A percentile compares a stretch with the other conserved stretches of the same genome.
Evolutionary conservation across 2,329 filamentous ascomycete species (phyloP).

Genomic region (Neocatenulostroma microsporum): DNA sequence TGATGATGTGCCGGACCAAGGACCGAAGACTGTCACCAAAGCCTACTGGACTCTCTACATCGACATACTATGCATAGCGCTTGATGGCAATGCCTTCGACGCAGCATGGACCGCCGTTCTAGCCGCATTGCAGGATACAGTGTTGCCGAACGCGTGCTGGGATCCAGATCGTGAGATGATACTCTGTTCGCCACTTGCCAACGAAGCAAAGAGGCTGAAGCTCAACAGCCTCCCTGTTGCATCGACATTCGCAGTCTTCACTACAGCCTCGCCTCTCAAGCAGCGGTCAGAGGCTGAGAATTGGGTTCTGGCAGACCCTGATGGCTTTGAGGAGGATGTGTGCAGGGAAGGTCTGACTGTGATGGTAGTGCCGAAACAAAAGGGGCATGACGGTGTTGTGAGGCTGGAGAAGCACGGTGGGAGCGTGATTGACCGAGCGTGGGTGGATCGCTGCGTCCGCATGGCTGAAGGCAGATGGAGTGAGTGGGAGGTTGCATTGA

Average conservation of each 20-base stretch:
- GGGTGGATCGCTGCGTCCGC: slow-evolving; percentile 53
- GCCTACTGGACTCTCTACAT: slow-evolving; percentile 95
- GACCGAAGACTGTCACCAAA: slow-evolving; percentile 50
- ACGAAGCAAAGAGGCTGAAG: slow-evolving; percentile 48
- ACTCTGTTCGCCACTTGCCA: slow-evolving; percentile 59
- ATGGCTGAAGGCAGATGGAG: slow-evolving; percentile 58
- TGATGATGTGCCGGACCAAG: slow-evolving; percentile 36
- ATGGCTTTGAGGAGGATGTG: slow-evolving; percentile 78
- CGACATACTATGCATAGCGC: slow-evolving; percentile 86
- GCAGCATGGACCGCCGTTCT: slow-evolving; percentile 79
- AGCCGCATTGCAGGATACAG: slow-evolving; percentile 70
- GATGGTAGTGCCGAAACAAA: slow-evolving; percentile 54
- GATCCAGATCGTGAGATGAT: slow-evolving; percentile 73
- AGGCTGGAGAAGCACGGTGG: slow-evolving; percentile 81
- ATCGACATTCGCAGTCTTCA: slow-evolving; percentile 71
- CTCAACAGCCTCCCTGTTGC: slow-evolving; percentile 65
- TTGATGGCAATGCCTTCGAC: slow-evolving; percentile 88
- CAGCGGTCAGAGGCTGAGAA: slow-evolving; percentile 32
- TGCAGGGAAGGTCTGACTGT: slow-evolving; percentile 78
- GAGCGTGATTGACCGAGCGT: slow-evolving; percentile 55
- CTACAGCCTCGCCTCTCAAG: slow-evolving; percentile 45
- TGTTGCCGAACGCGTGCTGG: slow-evolving; percentile 71
- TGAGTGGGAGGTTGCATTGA: slow-evolving; percentile 37
- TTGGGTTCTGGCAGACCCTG: slow-evolving; percentile 82
- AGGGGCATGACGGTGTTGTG: slow-evolving; percentile 47